Base-by-base conservation (phyloP, 352 stramenopile species). In the Phytophthora sansomeana region DNA sequence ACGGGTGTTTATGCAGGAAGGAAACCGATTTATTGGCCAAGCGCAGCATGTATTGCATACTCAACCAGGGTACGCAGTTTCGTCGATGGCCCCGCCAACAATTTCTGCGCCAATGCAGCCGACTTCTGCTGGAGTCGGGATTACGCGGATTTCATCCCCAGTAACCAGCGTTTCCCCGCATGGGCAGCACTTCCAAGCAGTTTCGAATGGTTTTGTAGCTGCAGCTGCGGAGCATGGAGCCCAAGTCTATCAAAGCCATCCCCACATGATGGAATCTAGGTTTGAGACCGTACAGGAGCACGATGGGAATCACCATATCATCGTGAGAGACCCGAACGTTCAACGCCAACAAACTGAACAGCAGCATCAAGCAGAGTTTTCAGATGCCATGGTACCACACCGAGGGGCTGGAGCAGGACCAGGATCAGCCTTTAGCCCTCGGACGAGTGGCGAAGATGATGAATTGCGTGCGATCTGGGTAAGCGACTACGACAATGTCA, bases 401-500 rank as follows among this genome's bases (percentile, higher is more conserved):
- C 59, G 33, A 57, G 38, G 39, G 38, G 26, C 38, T 24, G 21
- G 21, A n/a, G 5, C 49, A 30, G 55, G 30, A 24, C 24, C 44
- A 57, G 58, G 28, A 38, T 47, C 42, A 42, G 41, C 26, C 16
- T 76, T 74, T 8, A 64, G 42, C 42, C 35, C 49, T 16, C 52
- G 44, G 24, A 67, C 55, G 33, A 43, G 32, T 63, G 50, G 59
- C 36, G 66, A 77, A 67, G 62, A 77, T 7, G 69, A 81, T 42
- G 69, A 72, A 38, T 48, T 81, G 17, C 74, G 71, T 24, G 59
- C 58, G 11, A 75, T 77, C 13, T 77, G 71, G 74, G 61, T 81
- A 6, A 63, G 44, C 39, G 74, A 81, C 65, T 81, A 78, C 35
- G 63, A 81, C 42, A 67, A 65, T 28, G 63, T 74, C n/a, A 81